phyloP scores from a whole-genome alignment of 108 stramenopile species.

The Cyclotella baltica region DNA sequence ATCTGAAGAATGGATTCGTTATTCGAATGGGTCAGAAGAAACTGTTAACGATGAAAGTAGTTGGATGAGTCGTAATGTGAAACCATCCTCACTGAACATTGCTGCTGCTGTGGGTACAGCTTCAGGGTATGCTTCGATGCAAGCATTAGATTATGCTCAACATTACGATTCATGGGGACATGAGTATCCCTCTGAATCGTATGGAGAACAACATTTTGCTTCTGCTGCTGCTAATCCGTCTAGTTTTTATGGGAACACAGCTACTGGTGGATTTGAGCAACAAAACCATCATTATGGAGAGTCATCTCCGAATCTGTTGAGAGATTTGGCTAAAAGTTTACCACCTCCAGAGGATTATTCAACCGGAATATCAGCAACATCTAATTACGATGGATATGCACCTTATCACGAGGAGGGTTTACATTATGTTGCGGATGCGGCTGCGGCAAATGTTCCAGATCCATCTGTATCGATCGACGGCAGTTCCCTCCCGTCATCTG shows the following conservation, averaged over 20 bases:
- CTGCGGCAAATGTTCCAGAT: neutral
- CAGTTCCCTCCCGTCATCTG: neutral
- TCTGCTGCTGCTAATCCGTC: neutral
- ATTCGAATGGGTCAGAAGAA: neutral
- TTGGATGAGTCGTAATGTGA: neutral
- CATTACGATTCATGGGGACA: neutral
- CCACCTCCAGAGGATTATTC: slow-evolving; percentile 17
- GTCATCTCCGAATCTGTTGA: slow-evolving; percentile 13
- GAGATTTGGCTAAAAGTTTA: slow-evolving; percentile 27
- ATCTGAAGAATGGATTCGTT: neutral
- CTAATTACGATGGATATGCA: neutral
- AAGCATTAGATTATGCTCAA: neutral
- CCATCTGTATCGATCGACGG: neutral
- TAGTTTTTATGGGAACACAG: neutral
- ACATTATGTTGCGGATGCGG: neutral
- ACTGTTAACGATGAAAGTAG: neutral
- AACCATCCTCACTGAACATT: neutral
- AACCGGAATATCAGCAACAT: neutral
- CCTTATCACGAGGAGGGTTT: neutral
- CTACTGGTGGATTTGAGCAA: neutral
- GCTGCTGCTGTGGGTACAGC: neutral
- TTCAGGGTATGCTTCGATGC: neutral
- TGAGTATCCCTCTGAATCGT: neutral
- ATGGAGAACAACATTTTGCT: neutral
- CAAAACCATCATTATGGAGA: slow-evolving; percentile 10